Percentiles rank a stretch among this genome's conserved stretches.
Conservation (phyloP, 192 early-diverging fungal genomes). For the Geranomyces michiganensis region DNA sequence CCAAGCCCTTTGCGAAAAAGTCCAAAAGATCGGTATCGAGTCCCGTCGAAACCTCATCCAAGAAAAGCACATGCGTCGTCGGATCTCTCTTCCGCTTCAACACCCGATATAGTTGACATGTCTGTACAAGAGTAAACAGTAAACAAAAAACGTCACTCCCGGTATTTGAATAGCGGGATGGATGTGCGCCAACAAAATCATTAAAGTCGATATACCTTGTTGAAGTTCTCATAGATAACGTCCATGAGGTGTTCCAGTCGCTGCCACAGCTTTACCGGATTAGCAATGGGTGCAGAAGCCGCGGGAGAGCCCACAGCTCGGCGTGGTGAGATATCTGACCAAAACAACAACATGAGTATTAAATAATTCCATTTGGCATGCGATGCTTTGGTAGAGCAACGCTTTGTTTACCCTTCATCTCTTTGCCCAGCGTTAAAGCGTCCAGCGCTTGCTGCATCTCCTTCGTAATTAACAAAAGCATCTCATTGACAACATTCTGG, state of each 20-base stretch:
- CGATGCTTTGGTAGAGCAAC: not conserved
- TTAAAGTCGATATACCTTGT: slow-evolving; percentile 27
- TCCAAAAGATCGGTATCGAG: slow-evolving; percentile 38
- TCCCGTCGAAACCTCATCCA: slow-evolving; percentile 46
- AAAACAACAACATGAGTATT: not conserved
- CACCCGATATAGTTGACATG: slow-evolving; percentile 52
- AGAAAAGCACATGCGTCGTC: slow-evolving; percentile 38
- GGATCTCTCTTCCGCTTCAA: slow-evolving; percentile 48
- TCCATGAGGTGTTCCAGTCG: slow-evolving; percentile 51
- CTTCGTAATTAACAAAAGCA: slow-evolving; percentile 36
- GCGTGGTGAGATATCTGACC: slow-evolving; percentile 16
- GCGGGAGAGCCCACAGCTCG: slow-evolving; percentile 10
- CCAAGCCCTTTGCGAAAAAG: slow-evolving; percentile 44
- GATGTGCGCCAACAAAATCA: not conserved
- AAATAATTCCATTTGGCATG: not conserved
- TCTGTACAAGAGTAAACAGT: slow-evolving; percentile 1
- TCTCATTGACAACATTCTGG: slow-evolving; percentile 35
- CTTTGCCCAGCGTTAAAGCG: slow-evolving; percentile 41
- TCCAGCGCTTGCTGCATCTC: slow-evolving; percentile 45
- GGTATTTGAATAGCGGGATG: too few relatives aligned
- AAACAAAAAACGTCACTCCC: too few relatives aligned
- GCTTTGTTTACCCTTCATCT: slow-evolving; percentile 40
- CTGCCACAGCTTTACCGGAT: slow-evolving; percentile 41
- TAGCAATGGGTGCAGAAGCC: not conserved
- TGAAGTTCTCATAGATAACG: slow-evolving; percentile 43